Evolutionary conservation across 345 rosid species (phyloP), one percentile per base, ranked within the genome.

Genomic region (Sisymbrium altissimum): DNA sequence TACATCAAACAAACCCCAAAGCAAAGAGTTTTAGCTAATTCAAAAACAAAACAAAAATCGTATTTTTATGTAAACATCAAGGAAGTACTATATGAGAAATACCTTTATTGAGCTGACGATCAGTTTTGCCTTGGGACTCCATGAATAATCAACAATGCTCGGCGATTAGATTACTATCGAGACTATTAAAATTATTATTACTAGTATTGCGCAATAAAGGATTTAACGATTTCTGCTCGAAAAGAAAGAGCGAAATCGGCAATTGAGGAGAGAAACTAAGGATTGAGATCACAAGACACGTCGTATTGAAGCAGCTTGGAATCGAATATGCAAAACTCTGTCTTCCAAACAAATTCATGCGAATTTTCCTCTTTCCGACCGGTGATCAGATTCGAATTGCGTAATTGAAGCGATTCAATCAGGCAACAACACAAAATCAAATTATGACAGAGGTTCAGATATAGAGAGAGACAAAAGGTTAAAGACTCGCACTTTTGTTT

Each of bases 301-400:
- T 23, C 30, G 35, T 17, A 25, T 36, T 83, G 74, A 89, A 87
- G 71, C 86, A 90, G 73, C 73, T 89, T 4, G 84, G 86, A 78
- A 71, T 88, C 62, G 84, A 81, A 61, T 78, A 83, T 55, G 39
- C 56, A 64, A 83, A 81, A 75, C 85, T 82, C 85, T 79, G 80
- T 64, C 78, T 85, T 74, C 90, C 86, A 86, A 76, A 92, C 81
- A 93, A 86, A 84, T 90, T 92, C 97, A 92, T 92, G 92, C 99
- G 79, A n/a, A 25, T 30, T 55, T 11, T 21, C 6, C 45, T 55
- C 29, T 27, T 27, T 63, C 72, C 66, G 39, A 30, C 17, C 52
- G 48, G 43, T 33, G 59, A 56, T 66, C 60, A 74, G 54, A 74
- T 46, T 75, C 49, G 48, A 19, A 45, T 36, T 14, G 4, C 25